These are phyloP conservation scores for Sutorius australiensis DNA, from an alignment of 768 basidiomycete genomes.

Conservation along the genomic window DNA sequence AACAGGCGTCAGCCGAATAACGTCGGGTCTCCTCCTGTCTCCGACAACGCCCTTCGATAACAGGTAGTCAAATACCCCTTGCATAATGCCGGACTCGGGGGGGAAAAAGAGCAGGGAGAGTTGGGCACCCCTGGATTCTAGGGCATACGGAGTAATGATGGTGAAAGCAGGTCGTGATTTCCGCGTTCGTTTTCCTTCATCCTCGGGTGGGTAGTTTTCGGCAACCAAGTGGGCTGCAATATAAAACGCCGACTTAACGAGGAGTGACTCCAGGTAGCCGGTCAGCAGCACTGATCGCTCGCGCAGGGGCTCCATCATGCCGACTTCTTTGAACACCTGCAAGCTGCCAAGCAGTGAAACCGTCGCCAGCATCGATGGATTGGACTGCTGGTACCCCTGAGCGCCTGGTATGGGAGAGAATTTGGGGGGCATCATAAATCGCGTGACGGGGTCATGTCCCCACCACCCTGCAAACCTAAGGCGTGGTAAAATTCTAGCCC, in stretches of 20 bases:
- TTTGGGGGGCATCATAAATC: constrained; percentile 83
- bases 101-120: constrained; percentile 82
- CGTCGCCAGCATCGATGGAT: constrained; percentile 78
- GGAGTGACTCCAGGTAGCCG: constrained; percentile 58
- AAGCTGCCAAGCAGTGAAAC: constrained; percentile 83
- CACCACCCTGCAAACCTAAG: constrained; percentile 93
- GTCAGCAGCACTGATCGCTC: constrained; percentile 72
- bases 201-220: constrained; percentile 25
- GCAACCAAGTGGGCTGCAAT: constrained; percentile 40
- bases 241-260: constrained; percentile 63
- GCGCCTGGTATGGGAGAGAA: constrained; percentile 89
- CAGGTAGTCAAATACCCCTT: constrained; percentile 57
- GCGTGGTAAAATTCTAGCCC: constrained; percentile 12
- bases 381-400: constrained; percentile 94
- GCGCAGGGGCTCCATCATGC: constrained; percentile 67
- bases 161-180: constrained; percentile 57
- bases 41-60: constrained; percentile 76
- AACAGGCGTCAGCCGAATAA: constrained; percentile 83
- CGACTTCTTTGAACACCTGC: constrained; percentile 72
- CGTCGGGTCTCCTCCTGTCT: constrained; percentile 88
- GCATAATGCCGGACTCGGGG: constrained; percentile 57
- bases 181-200: constrained; percentile 13
- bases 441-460: constrained; percentile 85
- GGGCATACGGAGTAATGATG: constrained; percentile 82
- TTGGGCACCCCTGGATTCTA: constrained; percentile 75